These are phyloP conservation scores for Leccinum sublutescens DNA, from an alignment of 768 basidiomycete genomes.

Conservation along the genomic window DNA sequence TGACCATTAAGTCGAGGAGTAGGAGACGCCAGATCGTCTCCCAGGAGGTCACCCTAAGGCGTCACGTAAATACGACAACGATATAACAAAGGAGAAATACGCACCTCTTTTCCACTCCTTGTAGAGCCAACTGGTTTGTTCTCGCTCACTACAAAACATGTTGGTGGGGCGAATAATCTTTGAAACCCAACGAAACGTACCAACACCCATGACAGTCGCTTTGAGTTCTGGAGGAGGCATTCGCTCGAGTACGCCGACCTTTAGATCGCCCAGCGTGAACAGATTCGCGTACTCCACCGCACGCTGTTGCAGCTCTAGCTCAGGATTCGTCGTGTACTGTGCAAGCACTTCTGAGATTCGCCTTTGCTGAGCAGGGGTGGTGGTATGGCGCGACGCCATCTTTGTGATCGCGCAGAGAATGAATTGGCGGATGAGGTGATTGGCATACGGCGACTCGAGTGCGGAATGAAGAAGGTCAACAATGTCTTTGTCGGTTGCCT, in stretches of 20 bases:
- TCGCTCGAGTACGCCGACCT: conserved; percentile 85
- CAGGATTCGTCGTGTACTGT: conserved; percentile 83
- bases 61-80: conserved; percentile 1
- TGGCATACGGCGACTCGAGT: conserved; percentile 92
- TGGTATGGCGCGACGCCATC: conserved; percentile 77
- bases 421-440: conserved; percentile 88
- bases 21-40: conserved; percentile 61
- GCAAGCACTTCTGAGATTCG: conserved; percentile 76
- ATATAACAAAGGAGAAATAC: conserved; percentile 14
- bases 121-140: conserved; percentile 95
- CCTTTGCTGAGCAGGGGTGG: conserved; percentile 64
- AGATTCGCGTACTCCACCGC: conserved; percentile 92
- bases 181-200: conserved; percentile 42
- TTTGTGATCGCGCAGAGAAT: conserved; percentile 89
- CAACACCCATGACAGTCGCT: conserved; percentile 92
- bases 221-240: conserved; percentile 99
- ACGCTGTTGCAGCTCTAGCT: conserved; percentile 93
- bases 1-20: conserved; percentile 44
- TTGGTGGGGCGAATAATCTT: conserved; percentile 1
- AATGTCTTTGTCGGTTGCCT: conserved; percentile 81
- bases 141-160: conserved; percentile 69
- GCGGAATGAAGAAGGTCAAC: conserved; percentile 84
- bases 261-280: conserved; percentile 72
- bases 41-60: conserved; percentile 68
- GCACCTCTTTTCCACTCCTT: conserved; percentile 68